A percentile compares a stretch with the other conserved stretches of the same genome.
Evolutionary conservation across 169 alveolate genomes (phyloP).

Genomic region (Cryptosporidium viatorum): DNA sequence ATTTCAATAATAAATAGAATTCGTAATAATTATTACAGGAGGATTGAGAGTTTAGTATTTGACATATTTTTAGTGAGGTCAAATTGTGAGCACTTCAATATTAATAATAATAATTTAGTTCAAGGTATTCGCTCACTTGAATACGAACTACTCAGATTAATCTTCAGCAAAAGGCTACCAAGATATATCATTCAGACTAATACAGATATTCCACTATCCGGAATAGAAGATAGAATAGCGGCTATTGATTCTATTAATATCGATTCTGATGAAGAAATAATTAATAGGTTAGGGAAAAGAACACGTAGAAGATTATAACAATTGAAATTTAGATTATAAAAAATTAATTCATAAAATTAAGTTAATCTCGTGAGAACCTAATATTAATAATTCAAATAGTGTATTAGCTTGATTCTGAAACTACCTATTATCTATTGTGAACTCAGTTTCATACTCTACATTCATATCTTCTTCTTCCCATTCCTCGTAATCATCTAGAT

Average conservation of each 20-base stretch:
- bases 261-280: slow-evolving; percentile 8
- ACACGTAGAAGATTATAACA: slow-evolving; percentile 11
- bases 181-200: slow-evolving; percentile 40
- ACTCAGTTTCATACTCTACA: slow-evolving; percentile 51
- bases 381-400: background rate
- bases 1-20: slow-evolving; percentile 76
- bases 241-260: background rate
- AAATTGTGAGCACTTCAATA: slow-evolving; percentile 79
- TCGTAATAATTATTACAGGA: slow-evolving; percentile 76
- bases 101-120: slow-evolving; percentile 56
- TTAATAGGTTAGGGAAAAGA: slow-evolving; percentile 7
- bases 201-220: background rate
- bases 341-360: slow-evolving; percentile 1
- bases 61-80: slow-evolving; percentile 77
- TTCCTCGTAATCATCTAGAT: slow-evolving; percentile 34
- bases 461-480: slow-evolving; percentile 48
- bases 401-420: background rate
- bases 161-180: slow-evolving; percentile 50
- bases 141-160: slow-evolving; percentile 51
- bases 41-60: slow-evolving; percentile 73
- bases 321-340: background rate
- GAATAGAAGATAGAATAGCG: background rate
- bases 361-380: background rate
- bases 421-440: slow-evolving; percentile 45
- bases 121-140: slow-evolving; percentile 42